Percentiles rank a stretch among this genome's conserved stretches.
phyloP scores from a whole-genome alignment of 2,329 filamentous ascomycete genomes.

The Penicillium sp. region DNA sequence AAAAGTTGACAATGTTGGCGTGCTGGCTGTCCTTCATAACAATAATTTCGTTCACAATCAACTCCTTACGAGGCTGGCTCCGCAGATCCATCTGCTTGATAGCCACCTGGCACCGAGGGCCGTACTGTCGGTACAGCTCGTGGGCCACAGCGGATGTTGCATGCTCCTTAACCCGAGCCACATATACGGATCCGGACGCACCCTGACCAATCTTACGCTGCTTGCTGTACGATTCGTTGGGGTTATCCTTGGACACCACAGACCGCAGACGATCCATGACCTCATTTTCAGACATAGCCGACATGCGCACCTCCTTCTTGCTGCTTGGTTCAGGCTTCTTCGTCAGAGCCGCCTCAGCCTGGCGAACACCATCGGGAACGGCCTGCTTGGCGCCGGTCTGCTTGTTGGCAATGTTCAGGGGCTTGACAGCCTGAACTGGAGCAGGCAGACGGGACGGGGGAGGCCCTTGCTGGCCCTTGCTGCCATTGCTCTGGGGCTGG shows the following conservation, averaged over 20 bases:
- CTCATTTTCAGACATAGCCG: conserved; percentile 94
- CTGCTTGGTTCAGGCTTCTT: conserved; percentile 78
- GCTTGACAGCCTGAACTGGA: conserved; percentile 69
- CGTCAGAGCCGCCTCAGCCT: conserved; percentile 86
- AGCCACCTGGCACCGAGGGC: conserved; percentile 84
- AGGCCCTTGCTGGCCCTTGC: conserved; percentile 48
- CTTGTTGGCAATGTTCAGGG: conserved; percentile 77
- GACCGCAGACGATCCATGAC: conserved; percentile 96
- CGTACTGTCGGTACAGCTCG: conserved; percentile 78
- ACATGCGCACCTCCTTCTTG: conserved; percentile 96
- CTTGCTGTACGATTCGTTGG: conserved; percentile 94
- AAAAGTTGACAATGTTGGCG: conserved; percentile 97
- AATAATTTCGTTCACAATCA: conserved; percentile 99
- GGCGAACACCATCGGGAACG: conserved; percentile 74
- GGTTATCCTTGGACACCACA: conserved; percentile 94
- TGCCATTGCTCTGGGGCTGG: conserved; percentile 52
- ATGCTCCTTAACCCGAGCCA: conserved; percentile 90
- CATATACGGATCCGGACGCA: conserved; percentile 96
- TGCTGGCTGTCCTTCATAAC: conserved; percentile 99
- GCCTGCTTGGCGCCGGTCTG: conserved; percentile 54
- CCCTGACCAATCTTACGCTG: conserved; percentile 99
- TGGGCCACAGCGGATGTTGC: conserved; percentile 81
- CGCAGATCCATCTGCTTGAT: conserved; percentile 99
- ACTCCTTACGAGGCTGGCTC: conserved; percentile 93
- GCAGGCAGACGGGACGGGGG: conserved; percentile 65